Conservation (phyloP, 2,329 filamentous ascomycete species). For the Colletotrichum sp. region DNA sequence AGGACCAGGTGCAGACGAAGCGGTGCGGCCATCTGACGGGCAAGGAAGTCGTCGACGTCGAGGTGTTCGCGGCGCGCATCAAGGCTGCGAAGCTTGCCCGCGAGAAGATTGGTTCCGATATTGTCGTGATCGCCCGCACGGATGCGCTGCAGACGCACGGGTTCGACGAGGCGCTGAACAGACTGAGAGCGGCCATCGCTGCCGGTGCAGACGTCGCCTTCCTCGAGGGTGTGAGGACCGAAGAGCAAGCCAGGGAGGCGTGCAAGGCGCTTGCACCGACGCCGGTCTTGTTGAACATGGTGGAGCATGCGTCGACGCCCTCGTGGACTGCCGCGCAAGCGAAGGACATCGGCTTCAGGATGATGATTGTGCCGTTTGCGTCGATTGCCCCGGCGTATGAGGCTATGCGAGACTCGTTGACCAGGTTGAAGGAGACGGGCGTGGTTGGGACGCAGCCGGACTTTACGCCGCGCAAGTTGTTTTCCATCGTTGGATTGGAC, state of each 20-base stretch:
- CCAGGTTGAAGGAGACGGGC: conserved; percentile 41
- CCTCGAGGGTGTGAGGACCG: conserved; percentile 61
- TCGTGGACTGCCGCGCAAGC: conserved; percentile 58
- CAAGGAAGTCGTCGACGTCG: conserved; percentile 61
- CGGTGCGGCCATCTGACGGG: conserved; percentile 68
- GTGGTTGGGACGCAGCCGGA: conserved; percentile 43
- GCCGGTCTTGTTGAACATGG: conserved; percentile 63
- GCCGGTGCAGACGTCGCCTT: conserved; percentile 66
- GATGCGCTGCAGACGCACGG: conserved; percentile 64
- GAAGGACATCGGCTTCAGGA: conserved; percentile 58
- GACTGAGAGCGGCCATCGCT: conserved; percentile 54
- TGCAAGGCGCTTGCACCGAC: conserved; percentile 52
- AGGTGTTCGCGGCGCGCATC: conserved; percentile 61
- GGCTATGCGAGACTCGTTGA: conserved; percentile 43
- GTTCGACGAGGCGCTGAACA: conserved; percentile 58
- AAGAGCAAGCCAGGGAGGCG: conserved; percentile 52
- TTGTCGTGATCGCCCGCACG: conserved; percentile 69
- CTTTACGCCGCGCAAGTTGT: conserved; percentile 52
- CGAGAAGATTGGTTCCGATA: conserved; percentile 53
- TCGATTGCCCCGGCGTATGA: conserved; percentile 52
- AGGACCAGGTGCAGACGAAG: conserved; percentile 69
- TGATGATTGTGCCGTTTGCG: conserved; percentile 63
- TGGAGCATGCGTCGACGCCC: conserved; percentile 61
- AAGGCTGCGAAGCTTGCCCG: conserved; percentile 59
- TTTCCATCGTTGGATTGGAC: conserved; percentile 57